Evolutionary conservation across 805 yeast genomes (phyloP), one percentile per base, ranked within the genome.

Genomic region (Saccharomycopsis schoenii): DNA sequence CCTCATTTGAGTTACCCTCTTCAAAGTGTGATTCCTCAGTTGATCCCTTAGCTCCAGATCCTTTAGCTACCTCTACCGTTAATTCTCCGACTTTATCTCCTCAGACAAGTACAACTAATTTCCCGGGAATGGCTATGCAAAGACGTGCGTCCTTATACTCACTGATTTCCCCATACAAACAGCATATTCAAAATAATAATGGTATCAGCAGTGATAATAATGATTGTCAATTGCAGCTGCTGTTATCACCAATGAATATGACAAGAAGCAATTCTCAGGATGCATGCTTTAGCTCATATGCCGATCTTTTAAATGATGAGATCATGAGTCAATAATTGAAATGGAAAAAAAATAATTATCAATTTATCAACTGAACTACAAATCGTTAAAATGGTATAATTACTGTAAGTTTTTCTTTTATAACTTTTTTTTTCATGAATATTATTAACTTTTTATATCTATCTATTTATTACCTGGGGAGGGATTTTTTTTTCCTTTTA

Each of bases 241-340:
- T 3, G 4, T 25, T 47, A 25, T 47, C 52, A 24, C 41, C 2
- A 12, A 37, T 12, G 41, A 47, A 47, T 24, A 47, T 47, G 52
- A 14, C 52, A 24, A 6, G 19, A 10, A 19, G 29, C 8, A 34
- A 47, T 21, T 47, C 52, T 24, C 52, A 47, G 41, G 47, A 24
- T 39, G 50, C 58, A 10, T 47, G 58, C 52, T 60, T 60, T 19
- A 40, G 58, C 43, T 60, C 62, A 0, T 60, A 60, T 42, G 58
- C 58, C 9, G 62, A 60, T 39, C 36, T 60, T n/a, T 57, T 60
- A 14, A 60, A 52, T 19, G 39, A 54, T 54, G 62, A 60, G 54
- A 55, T 47, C n/a, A 21, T 21, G 52, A 47, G 56, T 34, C 41
- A 52, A 24, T 47, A 47, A 29, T 29, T 29, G 6, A 29, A 29